A percentile compares a stretch with the other conserved stretches of the same genome.
These are phyloP conservation scores for Microthlaspi erraticum DNA, from an alignment of 345 rosid species.

Conservation along the genomic window DNA sequence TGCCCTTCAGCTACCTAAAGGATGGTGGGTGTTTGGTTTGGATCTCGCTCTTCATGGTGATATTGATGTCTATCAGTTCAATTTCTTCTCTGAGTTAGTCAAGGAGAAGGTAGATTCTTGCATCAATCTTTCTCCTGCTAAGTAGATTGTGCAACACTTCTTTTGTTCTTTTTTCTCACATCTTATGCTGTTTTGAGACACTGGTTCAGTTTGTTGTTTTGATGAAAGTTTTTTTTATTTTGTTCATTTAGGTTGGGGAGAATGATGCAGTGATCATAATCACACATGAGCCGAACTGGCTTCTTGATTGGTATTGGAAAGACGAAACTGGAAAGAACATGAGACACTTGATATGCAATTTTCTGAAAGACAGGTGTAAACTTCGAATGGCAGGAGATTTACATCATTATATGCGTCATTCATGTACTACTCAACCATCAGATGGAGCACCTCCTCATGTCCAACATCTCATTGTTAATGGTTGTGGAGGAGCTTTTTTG, in stretches of 20 bases:
- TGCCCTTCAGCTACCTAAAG: conserved; percentile 86
- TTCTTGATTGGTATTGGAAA: conserved; percentile 90
- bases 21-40: conserved; percentile 98
- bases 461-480: conserved; percentile 89
- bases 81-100: conserved; percentile 76
- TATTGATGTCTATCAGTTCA: conserved; percentile 95
- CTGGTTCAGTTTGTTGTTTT: conserved; percentile 11
- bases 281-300: conserved; percentile 95
- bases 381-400: conserved; percentile 92
- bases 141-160: too few relatives aligned
- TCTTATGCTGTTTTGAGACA: too few relatives aligned
- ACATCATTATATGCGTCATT: conserved; percentile 97
- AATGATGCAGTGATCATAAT: conserved; percentile 79
- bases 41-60: conserved; percentile 93
- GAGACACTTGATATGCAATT: conserved; percentile 69
- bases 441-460: conserved; percentile 60
- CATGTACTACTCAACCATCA: conserved; percentile 63
- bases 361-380: conserved; percentile 82
- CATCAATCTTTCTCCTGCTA: neutral
- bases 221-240: neutral
- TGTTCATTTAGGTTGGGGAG: conserved; percentile 63
- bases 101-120: conserved; percentile 63
- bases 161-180: too few relatives aligned
- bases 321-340: conserved; percentile 72
- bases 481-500: conserved; percentile 92